Conservation (phyloP, 1,284 basidiomycete species). For the Trichosporon sp. region DNA sequence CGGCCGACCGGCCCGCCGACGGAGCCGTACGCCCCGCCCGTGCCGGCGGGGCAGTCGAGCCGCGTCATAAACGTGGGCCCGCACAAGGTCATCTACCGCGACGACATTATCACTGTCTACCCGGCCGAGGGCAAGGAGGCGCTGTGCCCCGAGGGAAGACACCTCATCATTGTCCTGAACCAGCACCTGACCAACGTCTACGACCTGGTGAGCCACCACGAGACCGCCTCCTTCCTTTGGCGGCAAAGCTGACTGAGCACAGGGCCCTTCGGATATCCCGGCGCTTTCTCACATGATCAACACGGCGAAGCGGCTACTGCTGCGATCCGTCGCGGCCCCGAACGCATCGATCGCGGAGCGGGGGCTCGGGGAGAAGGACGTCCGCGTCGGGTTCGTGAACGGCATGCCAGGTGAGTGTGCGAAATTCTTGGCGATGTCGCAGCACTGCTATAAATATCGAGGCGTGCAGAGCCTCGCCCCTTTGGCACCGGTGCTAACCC, state of each 20-base stretch:
- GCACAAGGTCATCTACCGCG: conserved; percentile 36
- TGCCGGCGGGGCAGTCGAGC: neutral
- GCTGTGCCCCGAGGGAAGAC: conserved; percentile 35
- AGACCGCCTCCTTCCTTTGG: neutral
- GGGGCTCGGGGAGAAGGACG: conserved; percentile 16
- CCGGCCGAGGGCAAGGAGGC: conserved; percentile 38
- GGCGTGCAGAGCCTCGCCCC: neutral
- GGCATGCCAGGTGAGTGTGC: conserved; percentile 30
- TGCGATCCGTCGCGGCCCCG: conserved; percentile 3
- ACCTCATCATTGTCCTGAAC: conserved; percentile 44
- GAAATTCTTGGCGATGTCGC: neutral
- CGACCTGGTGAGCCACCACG: conserved; percentile 38
- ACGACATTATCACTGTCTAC: conserved; percentile 38
- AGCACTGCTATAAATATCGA: neutral
- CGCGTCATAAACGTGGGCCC: conserved; percentile 23
- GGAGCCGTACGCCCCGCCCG: neutral
- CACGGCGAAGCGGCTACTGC: conserved; percentile 28
- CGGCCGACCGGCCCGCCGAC: conserved; percentile 4
- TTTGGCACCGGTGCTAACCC: conserved; percentile 5
- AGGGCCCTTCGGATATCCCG: conserved; percentile 46
- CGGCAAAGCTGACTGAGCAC: neutral
- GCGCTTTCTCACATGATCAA: conserved; percentile 39
- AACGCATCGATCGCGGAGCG: conserved; percentile 7
- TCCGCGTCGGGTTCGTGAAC: conserved; percentile 41
- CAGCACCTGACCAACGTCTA: conserved; percentile 44